A percentile compares a stretch with the other conserved stretches of the same genome.
These are phyloP conservation scores for Stachybotrys elegans DNA, from an alignment of 2,329 filamentous ascomycete genomes.

Conservation along the genomic window DNA sequence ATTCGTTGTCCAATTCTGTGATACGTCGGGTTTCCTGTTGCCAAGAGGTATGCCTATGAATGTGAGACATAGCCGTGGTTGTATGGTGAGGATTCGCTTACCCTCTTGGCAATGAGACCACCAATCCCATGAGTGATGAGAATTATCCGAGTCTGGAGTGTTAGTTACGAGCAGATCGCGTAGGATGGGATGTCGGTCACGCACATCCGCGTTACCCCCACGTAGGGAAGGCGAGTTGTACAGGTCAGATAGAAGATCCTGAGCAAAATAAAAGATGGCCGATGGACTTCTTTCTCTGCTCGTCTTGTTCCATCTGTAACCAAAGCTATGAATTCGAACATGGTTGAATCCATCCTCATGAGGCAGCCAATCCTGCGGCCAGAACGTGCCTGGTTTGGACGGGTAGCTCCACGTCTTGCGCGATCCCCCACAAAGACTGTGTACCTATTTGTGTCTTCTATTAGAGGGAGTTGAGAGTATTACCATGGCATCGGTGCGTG, in stretches of 20 bases:
- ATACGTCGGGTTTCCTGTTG: neutral
- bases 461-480: no score
- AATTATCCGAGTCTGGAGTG: neutral
- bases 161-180: no score
- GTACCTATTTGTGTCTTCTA: no score
- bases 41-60: neutral
- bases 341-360: conserved; percentile 19
- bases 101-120: neutral
- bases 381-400: conserved; percentile 20
- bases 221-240: conserved; percentile 16
- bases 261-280: conserved; percentile 25
- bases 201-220: conserved; percentile 3
- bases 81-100: no score
- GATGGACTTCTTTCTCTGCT: conserved; percentile 18
- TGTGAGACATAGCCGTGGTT: no score
- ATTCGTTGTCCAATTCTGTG: neutral
- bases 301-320: conserved; percentile 26
- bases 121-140: neutral
- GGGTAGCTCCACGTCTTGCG: conserved; percentile 31
- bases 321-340: conserved; percentile 24
- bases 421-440: conserved; percentile 32
- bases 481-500: no score
- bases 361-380: conserved; percentile 33
- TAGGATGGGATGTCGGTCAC: neutral
- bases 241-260: conserved; percentile 22